phyloP scores from a whole-genome alignment of 352 stramenopile genomes.

The Peronospora tabacina region DNA sequence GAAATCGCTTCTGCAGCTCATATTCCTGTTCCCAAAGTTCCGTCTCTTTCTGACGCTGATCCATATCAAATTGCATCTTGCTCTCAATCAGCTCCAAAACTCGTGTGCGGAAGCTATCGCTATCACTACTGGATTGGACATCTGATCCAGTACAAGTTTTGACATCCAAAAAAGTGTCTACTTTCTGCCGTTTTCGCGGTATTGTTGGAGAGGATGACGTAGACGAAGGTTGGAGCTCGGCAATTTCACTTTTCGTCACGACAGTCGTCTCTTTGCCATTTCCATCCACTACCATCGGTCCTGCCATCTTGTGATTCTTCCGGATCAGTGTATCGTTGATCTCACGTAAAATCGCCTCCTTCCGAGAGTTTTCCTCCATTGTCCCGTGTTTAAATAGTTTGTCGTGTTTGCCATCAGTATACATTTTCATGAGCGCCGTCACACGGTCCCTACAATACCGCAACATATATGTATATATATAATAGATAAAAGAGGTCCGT shows the following conservation, averaged over 20 bases:
- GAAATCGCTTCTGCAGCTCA: constrained; percentile 71
- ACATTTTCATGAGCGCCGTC: constrained; percentile 72
- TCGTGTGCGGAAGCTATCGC: constrained; percentile 47
- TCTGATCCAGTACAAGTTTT: constrained; percentile 3
- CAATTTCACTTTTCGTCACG: constrained; percentile 14
- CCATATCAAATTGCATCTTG: constrained; percentile 81
- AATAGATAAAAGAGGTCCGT: not conserved
- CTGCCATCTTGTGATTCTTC: constrained; percentile 42
- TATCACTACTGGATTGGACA: constrained; percentile 17
- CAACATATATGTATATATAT: not conserved
- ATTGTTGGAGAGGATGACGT: not conserved
- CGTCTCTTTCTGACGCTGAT: constrained; percentile 66
- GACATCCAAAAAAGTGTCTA: constrained; percentile 8
- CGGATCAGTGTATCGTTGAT: constrained; percentile 42
- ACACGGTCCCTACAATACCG: constrained; percentile 54
- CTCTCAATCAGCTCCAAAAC: constrained; percentile 69
- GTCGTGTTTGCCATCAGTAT: constrained; percentile 68
- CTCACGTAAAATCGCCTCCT: constrained; percentile 58
- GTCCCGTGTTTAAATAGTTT: constrained; percentile 79
- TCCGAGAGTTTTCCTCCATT: constrained; percentile 58
- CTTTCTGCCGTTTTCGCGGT: constrained; percentile 24
- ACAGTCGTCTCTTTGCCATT: constrained; percentile 18
- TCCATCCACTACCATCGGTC: constrained; percentile 13
- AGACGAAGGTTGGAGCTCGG: not conserved
- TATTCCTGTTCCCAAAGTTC: constrained; percentile 74